These are phyloP conservation scores for Pterocarpus macrocarpus DNA, from an alignment of 306 rosid genomes.

Conservation along the genomic window DNA sequence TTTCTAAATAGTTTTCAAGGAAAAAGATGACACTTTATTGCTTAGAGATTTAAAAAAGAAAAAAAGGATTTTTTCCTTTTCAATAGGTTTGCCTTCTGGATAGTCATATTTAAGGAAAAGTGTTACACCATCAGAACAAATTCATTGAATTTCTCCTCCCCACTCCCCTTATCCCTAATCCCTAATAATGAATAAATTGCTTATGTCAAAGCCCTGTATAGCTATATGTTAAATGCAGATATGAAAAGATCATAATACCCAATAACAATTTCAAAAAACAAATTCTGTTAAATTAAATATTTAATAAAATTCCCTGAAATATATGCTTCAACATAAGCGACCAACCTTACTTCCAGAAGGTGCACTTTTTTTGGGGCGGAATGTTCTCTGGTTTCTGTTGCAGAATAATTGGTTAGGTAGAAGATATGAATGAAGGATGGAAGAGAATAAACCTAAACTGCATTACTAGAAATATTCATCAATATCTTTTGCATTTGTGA, in stretches of 20 bases:
- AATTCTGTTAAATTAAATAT: constrained; percentile 10
- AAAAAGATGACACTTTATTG: neutral
- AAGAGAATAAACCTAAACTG: constrained; percentile 39
- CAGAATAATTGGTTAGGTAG: constrained; percentile 43
- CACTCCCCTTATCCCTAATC: neutral
- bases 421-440: constrained; percentile 26
- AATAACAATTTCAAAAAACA: constrained; percentile 30
- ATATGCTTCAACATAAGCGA: constrained; percentile 30
- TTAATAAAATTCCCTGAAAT: constrained; percentile 14
- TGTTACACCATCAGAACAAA: neutral
- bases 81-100: neutral
- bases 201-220: neutral
- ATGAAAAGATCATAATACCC: neutral
- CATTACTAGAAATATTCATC: constrained; percentile 29
- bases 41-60: no score
- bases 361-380: constrained; percentile 96
- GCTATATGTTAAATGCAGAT: neutral
- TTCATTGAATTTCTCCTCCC: neutral
- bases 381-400: constrained; percentile 96
- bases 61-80: no score
- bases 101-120: neutral
- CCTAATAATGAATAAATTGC: neutral
- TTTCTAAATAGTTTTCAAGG: neutral
- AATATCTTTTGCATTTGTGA: constrained; percentile 30
- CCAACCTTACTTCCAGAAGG: constrained; percentile 99